Base-by-base conservation (phyloP, 345 rosid genomes). In the Alliaria petiolata region DNA sequence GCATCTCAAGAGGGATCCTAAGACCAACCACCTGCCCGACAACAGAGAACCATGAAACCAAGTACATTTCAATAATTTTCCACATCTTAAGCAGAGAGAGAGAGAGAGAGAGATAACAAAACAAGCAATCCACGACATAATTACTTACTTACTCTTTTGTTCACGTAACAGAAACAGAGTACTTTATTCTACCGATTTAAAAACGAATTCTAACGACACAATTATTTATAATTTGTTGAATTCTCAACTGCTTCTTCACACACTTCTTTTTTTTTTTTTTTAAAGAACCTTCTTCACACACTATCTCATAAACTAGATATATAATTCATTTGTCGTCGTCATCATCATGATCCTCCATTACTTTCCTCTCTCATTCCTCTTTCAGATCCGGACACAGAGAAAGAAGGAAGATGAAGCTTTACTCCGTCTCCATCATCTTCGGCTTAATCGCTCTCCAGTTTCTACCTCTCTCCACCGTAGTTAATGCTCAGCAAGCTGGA, bases 11-110 rank as follows among this genome's bases (percentile, higher is more conserved):
- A 43, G 95, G 91, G 39, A 79, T 65, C 25, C 44, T 76, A 59
- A 93, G 85, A 75, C 93, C 97, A 74, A 93, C 75, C 15, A 86
- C 81, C 76, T 85, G 95, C 2, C 95, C 98, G 39, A 85, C 97
- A 42, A 89, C 95, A 0, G 98, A 91, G 76, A 89, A 83, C 97
- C 95, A 93, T 22, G 98, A 85, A 7, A 84, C 78, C 12, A 93
- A 67, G 67, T 91, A 38, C 33, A 49, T 26, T 28, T 49, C 43
- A 60, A 60, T 70, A 60, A 47, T 59, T 47, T 59, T 51, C 25
- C 19, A 39, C 64, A 16, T 44, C 72, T 68, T 19, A 44, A 68
- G 64, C 53, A 42, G 54, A 14, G 63, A 55, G 16, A 93, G n/a
- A n/a, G n/a, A n/a, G 8, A 20, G n/a, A 31, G 16, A 13, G 20